Evolutionary conservation across 2,329 filamentous ascomycete species (phyloP), one percentile per base, ranked within the genome.

Genomic region (Metarhizium anisopliae): DNA sequence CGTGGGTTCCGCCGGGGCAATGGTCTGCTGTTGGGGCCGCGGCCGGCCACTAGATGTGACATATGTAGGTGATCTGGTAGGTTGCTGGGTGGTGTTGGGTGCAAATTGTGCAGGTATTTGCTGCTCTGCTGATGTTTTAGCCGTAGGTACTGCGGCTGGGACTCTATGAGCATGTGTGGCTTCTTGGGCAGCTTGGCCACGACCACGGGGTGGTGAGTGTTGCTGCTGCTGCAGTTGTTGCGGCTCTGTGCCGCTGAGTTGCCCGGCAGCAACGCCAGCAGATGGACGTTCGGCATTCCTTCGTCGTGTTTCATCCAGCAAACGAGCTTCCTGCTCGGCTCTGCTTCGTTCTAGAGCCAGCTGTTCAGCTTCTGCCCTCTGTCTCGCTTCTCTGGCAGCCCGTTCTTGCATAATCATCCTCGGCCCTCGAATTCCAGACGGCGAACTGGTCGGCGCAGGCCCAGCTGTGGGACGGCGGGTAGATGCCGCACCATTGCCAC

Each of bases 401-500:
- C 92, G 85, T 68, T 92, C 86, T 70, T 89, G 85, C 92, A 96
- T 95, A 65, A 97, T 93, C 74, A 93, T 88, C 61, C 88, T 85
- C 16, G 93, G 93, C 40, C 91, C 92, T 62, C 87, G 83, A 58
- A 96, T 88, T 30, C 87, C 85, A 57, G 79, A 78, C 10, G 80
- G 80, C 14, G 81, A 83, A 61, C 78, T 76, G 30, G 77, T 77
- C 54, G 79, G 77, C 20, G 72, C 71, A 38, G 80, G 76, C 2
- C 75, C 72, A n/a, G 75, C 73, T 2, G 75, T 72, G 35, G 76
- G 74, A 51, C 78, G 74, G 35, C 65, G 70, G 13, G 76, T 66
- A 20, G 73, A 69, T 2, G 75, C 64, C 40, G 73, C 58, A 56
- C 74, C 79, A 67, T 81, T 80, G 62, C 81, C 81, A 67, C 81